Percentiles rank a stretch among this genome's conserved stretches.
These are phyloP conservation scores for Catunica adiposa DNA, from an alignment of 2,329 filamentous ascomycete genomes.

Conservation along the genomic window DNA sequence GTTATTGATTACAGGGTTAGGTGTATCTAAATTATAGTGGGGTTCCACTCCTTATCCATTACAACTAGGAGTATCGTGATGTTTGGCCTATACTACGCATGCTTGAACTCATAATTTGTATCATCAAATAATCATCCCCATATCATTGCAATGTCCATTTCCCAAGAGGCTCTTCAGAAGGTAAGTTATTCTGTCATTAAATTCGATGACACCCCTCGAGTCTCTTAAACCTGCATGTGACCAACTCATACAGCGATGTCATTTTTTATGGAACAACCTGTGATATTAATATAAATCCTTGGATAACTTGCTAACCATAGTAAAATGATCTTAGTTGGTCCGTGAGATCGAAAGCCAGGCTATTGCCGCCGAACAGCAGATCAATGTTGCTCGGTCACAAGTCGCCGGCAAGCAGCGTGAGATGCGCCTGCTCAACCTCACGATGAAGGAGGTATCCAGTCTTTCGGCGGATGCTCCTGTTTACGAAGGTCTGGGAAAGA, in stretches of 20 bases:
- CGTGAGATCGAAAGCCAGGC: slow-evolving; percentile 90
- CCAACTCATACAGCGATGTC: background rate
- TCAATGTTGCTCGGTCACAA: slow-evolving; percentile 69
- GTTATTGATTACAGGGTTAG: background rate
- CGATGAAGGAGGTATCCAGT: slow-evolving; percentile 62
- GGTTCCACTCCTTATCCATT: background rate
- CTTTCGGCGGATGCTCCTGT: slow-evolving; percentile 61
- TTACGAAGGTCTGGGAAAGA: slow-evolving; percentile 94
- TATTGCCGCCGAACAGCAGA: slow-evolving; percentile 77
- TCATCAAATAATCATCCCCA: background rate
- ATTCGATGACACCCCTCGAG: background rate
- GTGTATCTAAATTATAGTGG: background rate
- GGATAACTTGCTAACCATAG: background rate
- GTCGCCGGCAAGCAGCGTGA: slow-evolving; percentile 76
- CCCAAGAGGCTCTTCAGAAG: slow-evolving; percentile 88
- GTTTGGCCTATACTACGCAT: too few species aligned
- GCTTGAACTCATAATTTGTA: background rate
- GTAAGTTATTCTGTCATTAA: slow-evolving; percentile 29
- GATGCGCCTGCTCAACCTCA: slow-evolving; percentile 74
- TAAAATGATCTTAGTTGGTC: slow-evolving; percentile 44
- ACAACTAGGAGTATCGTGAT: background rate
- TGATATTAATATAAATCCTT: too few species aligned
- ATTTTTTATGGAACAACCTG: background rate
- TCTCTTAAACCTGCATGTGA: too few species aligned
- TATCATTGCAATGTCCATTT: slow-evolving; percentile 58